Evolutionary conservation across 2,329 filamentous ascomycete genomes (phyloP).

Genomic region (Berkeleyomyces rouxiae): DNA sequence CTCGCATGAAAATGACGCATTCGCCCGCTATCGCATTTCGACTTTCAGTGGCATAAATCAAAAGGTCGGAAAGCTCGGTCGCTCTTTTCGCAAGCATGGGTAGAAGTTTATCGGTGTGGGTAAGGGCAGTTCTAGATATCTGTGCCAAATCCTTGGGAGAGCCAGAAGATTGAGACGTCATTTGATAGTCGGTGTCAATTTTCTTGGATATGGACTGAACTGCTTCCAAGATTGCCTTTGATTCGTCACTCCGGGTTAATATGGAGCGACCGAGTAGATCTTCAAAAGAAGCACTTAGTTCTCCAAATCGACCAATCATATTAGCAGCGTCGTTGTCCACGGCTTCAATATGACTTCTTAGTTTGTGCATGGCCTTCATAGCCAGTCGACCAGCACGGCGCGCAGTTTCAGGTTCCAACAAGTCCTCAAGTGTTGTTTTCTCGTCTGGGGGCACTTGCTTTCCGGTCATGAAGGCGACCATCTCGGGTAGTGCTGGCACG

Average conservation of each 20-base stretch:
- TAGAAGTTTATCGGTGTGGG: conserved; percentile 45
- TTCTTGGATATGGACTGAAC: conserved; percentile 76
- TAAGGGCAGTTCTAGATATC: conserved; percentile 45
- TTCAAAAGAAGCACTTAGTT: conserved; percentile 48
- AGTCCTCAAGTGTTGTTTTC: conserved; percentile 50
- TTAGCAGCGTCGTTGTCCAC: conserved; percentile 43
- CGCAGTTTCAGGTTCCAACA: conserved; percentile 59
- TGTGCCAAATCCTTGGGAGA: conserved; percentile 43
- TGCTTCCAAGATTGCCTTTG: conserved; percentile 57
- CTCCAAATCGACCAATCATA: conserved; percentile 31
- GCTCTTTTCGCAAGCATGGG: conserved; percentile 40
- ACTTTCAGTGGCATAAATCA: conserved; percentile 41
- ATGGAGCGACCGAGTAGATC: conserved; percentile 38
- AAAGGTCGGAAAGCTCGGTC: conserved; percentile 44
- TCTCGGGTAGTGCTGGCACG: conserved; percentile 47
- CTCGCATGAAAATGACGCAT: conserved; percentile 60
- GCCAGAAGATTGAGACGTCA: conserved; percentile 51
- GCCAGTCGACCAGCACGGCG: conserved; percentile 54
- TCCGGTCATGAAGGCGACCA: conserved; percentile 48
- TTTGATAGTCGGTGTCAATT: conserved; percentile 71
- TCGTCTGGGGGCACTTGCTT: conserved; percentile 26
- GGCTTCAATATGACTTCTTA: conserved; percentile 41
- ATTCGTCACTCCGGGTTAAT: conserved; percentile 43
- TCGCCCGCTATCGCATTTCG: conserved; percentile 52
- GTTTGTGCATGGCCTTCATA: conserved; percentile 38